These are phyloP conservation scores for Neonectria coccinea DNA, from an alignment of 2,329 filamentous ascomycete species.

Conservation along the genomic window DNA sequence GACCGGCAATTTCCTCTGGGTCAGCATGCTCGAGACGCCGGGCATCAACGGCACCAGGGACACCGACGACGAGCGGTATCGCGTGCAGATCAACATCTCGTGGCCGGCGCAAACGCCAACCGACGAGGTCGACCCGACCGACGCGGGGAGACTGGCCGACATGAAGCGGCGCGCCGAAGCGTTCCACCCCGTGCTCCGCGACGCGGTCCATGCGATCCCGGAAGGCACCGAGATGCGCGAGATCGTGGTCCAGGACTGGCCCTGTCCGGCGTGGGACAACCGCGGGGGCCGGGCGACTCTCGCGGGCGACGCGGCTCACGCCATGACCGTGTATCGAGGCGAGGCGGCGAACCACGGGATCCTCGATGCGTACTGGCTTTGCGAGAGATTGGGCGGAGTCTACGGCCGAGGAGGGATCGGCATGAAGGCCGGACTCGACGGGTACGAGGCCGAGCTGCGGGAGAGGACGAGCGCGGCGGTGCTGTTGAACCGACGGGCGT, in stretches of 20 bases:
- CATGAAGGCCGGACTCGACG: constrained; percentile 36
- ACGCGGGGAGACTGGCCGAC: constrained; percentile 50
- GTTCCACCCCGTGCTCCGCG: constrained; percentile 54
- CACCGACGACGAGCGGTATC: constrained; percentile 50
- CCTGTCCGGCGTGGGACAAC: constrained; percentile 56
- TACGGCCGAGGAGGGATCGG: constrained; percentile 27
- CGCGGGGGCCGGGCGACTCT: constrained; percentile 58
- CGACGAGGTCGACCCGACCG: constrained; percentile 49
- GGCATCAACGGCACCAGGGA: constrained; percentile 51
- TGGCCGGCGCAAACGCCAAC: constrained; percentile 54
- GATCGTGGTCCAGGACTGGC: constrained; percentile 53
- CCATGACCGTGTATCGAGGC: constrained; percentile 68
- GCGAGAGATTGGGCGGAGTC: constrained; percentile 37
- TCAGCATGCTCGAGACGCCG: constrained; percentile 58
- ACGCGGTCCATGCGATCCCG: constrained; percentile 57
- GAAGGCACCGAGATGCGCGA: constrained; percentile 53
- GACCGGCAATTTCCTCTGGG: constrained; percentile 63
- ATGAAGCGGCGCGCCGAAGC: constrained; percentile 54
- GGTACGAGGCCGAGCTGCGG: constrained; percentile 49
- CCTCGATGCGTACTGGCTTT: constrained; percentile 51
- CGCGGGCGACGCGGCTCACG: constrained; percentile 66
- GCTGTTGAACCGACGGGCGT: constrained; percentile 49
- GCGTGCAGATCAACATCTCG: constrained; percentile 59
- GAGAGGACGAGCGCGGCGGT: constrained; percentile 46
- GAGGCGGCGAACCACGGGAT: constrained; percentile 56